These are phyloP conservation scores for Hypoxylon lenormandii DNA, from an alignment of 495 filamentous ascomycete species.

Conservation along the genomic window DNA sequence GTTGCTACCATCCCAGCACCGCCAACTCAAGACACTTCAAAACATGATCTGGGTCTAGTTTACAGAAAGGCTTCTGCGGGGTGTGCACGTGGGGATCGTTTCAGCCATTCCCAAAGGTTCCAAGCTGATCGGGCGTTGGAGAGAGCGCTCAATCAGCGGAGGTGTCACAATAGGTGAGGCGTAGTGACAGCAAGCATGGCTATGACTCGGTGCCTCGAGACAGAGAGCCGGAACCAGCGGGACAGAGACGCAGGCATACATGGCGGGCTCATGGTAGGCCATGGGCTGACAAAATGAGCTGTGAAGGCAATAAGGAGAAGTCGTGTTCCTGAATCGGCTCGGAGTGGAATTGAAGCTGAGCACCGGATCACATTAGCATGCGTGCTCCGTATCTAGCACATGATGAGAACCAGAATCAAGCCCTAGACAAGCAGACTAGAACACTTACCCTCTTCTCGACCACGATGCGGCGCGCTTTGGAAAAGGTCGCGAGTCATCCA, in stretches of 20 bases:
- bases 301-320: constrained; percentile 16
- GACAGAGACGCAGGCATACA: constrained; percentile 38
- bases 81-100: constrained; percentile 13
- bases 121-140: constrained; percentile 2
- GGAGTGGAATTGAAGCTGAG: constrained; percentile 37
- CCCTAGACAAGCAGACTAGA: not conserved
- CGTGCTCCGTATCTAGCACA: not conserved
- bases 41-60: constrained; percentile 16
- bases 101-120: constrained; percentile 22
- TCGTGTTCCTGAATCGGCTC: constrained; percentile 23
- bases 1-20: not conserved
- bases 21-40: not conserved
- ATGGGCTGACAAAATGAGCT: constrained; percentile 6
- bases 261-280: constrained; percentile 21
- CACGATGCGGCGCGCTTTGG: constrained; percentile 11
- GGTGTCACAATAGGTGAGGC: constrained; percentile 27
- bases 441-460: constrained; percentile 36
- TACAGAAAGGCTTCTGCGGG: constrained; percentile 35
- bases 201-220: constrained; percentile 28
- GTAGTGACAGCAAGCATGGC: constrained; percentile 28
- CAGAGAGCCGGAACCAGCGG: constrained; percentile 35
- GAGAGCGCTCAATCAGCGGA: constrained; percentile 7
- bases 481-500: constrained; percentile 23
- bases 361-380: constrained; percentile 9
- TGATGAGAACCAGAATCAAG: not conserved